Evolutionary conservation across 371 early-diverging fungal species (phyloP).

Genomic region (Nematocida displodere): DNA sequence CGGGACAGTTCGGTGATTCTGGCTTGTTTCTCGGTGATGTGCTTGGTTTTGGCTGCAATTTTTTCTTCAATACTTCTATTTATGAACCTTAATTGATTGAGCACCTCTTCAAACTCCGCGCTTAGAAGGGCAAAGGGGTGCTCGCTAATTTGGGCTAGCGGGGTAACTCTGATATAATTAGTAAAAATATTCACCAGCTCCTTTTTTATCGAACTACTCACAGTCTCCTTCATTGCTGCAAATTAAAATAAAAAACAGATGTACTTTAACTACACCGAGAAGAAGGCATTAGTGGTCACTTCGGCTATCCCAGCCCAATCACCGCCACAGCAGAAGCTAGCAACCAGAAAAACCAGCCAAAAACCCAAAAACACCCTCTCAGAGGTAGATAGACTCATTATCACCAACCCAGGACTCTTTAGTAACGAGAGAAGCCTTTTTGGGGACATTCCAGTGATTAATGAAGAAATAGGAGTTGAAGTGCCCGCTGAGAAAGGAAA

Average conservation of each 20-base stretch:
- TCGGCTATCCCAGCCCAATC: too few species aligned
- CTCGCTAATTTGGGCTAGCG: conserved; percentile 2
- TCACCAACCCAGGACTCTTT: background rate
- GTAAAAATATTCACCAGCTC: conserved; percentile 12
- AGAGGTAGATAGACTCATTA: conserved; percentile 5
- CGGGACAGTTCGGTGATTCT: background rate
- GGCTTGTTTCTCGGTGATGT: conserved; percentile 4
- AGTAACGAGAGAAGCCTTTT: conserved; percentile 6
- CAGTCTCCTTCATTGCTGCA: background rate
- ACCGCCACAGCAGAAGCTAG: background rate
- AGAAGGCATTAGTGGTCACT: conserved; percentile 18
- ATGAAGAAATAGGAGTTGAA: conserved; percentile 20
- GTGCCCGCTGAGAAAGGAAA: background rate
- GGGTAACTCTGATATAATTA: conserved; percentile 2
- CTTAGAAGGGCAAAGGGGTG: conserved; percentile 41
- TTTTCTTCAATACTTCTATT: conserved; percentile 14
- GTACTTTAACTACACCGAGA: conserved; percentile 30
- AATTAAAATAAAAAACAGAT: conserved; percentile 47
- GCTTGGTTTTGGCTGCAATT: background rate
- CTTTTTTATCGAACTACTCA: conserved; percentile 25
- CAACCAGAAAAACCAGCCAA: background rate
- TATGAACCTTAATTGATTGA: conserved; percentile 3
- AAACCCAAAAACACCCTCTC: background rate
- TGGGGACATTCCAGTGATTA: conserved; percentile 6
- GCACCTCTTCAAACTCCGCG: conserved; percentile 8